Evolutionary conservation across 2,329 filamentous ascomycete species (phyloP).

Genomic region (Sclerotinia minor): DNA sequence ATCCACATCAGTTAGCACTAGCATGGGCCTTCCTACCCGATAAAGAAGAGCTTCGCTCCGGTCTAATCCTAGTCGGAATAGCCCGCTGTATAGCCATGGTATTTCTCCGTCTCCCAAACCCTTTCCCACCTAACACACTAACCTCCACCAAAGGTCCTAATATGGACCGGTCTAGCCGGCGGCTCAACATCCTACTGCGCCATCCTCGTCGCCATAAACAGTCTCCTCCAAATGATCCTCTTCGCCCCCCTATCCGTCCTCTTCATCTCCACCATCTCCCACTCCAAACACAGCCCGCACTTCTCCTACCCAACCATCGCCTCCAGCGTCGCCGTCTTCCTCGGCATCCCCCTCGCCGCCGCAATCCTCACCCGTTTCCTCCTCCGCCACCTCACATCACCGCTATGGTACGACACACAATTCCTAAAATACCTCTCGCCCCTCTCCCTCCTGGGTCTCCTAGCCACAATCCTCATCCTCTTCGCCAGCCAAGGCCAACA

Average conservation of each 20-base stretch:
- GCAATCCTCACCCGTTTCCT: constrained; percentile 73
- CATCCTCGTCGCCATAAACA: constrained; percentile 74
- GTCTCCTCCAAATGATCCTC: constrained; percentile 70
- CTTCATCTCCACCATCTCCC: constrained; percentile 69
- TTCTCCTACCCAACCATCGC: constrained; percentile 69
- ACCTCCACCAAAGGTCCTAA: constrained; percentile 46
- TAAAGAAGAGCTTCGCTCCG: constrained; percentile 57
- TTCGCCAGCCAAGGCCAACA: constrained; percentile 78
- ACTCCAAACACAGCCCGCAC: constrained; percentile 45
- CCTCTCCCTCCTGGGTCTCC: constrained; percentile 75
- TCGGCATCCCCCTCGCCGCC: constrained; percentile 79
- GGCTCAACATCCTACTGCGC: constrained; percentile 83
- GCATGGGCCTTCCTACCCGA: constrained; percentile 69
- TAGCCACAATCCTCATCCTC: constrained; percentile 84
- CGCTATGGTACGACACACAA: constrained; percentile 62
- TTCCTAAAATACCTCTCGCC: constrained; percentile 73
- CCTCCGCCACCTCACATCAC: constrained; percentile 55
- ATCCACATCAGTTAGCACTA: constrained; percentile 50
- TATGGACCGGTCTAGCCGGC: constrained; percentile 77
- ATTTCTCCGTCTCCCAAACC: background rate
- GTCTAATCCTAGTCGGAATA: constrained; percentile 78
- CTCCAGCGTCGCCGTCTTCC: constrained; percentile 77
- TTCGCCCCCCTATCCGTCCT: constrained; percentile 66
- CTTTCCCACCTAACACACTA: constrained; percentile 5
- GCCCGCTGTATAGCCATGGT: constrained; percentile 90